Evolutionary conservation across 441 rosid species (phyloP).

Genomic region (Melastoma candidum): DNA sequence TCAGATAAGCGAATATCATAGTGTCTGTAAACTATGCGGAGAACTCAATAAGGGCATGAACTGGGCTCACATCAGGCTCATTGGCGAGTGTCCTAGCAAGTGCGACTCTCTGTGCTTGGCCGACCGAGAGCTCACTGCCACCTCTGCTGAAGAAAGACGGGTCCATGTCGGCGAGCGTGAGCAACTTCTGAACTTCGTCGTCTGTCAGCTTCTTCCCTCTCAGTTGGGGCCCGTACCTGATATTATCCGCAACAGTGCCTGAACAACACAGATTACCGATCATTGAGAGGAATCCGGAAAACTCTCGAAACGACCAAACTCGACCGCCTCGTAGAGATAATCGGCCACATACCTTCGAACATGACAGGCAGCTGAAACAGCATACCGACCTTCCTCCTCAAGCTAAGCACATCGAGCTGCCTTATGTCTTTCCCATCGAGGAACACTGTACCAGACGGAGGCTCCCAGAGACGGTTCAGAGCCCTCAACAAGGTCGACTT

Average conservation of each 20-base stretch:
- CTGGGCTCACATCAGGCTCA: constrained; percentile 51
- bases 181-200: constrained; percentile 41
- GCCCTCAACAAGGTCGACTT: constrained; percentile 75
- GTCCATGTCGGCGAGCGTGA: constrained; percentile 68
- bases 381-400: constrained; percentile 91
- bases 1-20: neutral
- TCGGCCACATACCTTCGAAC: constrained; percentile 46
- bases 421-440: constrained; percentile 58
- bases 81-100: constrained; percentile 85
- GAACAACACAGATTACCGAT: constrained; percentile 1
- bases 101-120: constrained; percentile 89
- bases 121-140: constrained; percentile 62
- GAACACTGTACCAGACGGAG: constrained; percentile 49
- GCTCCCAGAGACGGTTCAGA: constrained; percentile 86
- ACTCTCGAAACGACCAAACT: neutral
- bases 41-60: neutral
- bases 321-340: neutral
- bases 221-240: constrained; percentile 69
- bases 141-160: constrained; percentile 42
- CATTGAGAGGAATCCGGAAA: neutral
- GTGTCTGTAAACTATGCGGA: neutral
- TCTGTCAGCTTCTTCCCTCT: constrained; percentile 53
- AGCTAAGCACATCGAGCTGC: constrained; percentile 54
- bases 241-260: constrained; percentile 80
- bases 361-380: constrained; percentile 87